Conservation (phyloP, 257 asterid genomes). For the Scutellaria barbata region DNA sequence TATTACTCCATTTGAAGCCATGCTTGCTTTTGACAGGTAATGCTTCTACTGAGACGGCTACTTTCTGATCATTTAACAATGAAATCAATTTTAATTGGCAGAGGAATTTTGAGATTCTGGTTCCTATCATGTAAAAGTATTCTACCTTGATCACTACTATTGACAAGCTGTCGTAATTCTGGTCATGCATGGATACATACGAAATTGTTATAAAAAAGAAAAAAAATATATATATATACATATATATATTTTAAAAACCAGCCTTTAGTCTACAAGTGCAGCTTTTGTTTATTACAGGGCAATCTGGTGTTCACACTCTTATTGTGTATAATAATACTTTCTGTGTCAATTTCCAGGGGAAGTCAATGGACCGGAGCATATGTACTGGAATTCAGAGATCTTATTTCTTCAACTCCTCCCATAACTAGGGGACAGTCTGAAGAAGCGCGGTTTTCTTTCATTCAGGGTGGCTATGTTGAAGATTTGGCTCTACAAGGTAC, state of each 20-base stretch:
- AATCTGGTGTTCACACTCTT: slow-evolving; percentile 1
- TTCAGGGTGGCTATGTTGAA: slow-evolving; percentile 22
- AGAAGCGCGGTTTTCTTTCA: slow-evolving; percentile 61
- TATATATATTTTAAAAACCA: background rate
- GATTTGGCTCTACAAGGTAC: background rate
- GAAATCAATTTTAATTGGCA: too few species aligned
- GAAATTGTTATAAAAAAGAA: slow-evolving; percentile 1
- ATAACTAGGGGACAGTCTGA: slow-evolving; percentile 49
- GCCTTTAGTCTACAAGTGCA: background rate
- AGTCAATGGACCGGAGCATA: slow-evolving; percentile 90
- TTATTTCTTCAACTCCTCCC: slow-evolving; percentile 63
- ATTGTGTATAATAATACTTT: slow-evolving; percentile 23
- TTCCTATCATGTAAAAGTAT: background rate
- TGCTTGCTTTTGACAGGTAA: slow-evolving; percentile 87
- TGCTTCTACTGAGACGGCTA: slow-evolving; percentile 15
- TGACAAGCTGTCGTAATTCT: background rate
- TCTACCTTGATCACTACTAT: background rate
- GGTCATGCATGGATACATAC: background rate
- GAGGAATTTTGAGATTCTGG: background rate
- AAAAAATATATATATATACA: background rate
- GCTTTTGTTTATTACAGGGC: background rate
- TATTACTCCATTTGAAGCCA: slow-evolving; percentile 85
- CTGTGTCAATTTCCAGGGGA: slow-evolving; percentile 56
- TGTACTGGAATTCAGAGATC: slow-evolving; percentile 70
- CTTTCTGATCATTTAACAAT: background rate